Evolutionary conservation across 2,329 filamentous ascomycete genomes (phyloP).

Genomic region (Salinomyces thailandicus): DNA sequence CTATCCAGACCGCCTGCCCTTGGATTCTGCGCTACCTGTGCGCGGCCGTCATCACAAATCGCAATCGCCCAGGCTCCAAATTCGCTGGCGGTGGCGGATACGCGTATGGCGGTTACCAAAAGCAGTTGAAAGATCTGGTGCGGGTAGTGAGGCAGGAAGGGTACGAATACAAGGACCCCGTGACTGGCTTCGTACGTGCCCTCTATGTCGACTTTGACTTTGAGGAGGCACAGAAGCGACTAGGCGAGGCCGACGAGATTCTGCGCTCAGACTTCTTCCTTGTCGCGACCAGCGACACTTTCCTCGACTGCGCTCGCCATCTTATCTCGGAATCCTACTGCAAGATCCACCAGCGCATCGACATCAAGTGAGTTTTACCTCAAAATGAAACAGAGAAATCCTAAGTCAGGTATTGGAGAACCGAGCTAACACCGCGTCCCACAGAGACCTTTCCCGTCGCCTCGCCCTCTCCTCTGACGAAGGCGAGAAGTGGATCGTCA

Average conservation of each 20-base stretch:
- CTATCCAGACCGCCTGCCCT: conserved; percentile 93
- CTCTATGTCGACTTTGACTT: conserved; percentile 96
- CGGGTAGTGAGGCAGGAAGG: conserved; percentile 92
- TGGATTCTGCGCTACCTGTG: conserved; percentile 94
- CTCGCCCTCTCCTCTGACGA: conserved; percentile 87
- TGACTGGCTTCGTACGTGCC: conserved; percentile 93
- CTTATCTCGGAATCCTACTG: conserved; percentile 98
- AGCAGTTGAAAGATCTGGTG: conserved; percentile 95
- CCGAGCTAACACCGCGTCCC: no score
- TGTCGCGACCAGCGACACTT: conserved; percentile 68
- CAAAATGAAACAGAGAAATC: no score
- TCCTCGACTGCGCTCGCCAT: conserved; percentile 89
- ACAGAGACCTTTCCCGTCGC: conserved; percentile 74
- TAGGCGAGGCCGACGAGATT: conserved; percentile 80
- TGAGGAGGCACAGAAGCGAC: conserved; percentile 85
- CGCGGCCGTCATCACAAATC: conserved; percentile 89
- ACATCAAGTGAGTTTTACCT: conserved; percentile 60
- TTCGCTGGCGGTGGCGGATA: conserved; percentile 59
- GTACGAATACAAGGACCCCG: conserved; percentile 93
- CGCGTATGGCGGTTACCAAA: conserved; percentile 94
- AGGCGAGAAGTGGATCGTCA: conserved; percentile 99
- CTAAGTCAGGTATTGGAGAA: no score
- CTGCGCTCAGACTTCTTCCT: conserved; percentile 94
- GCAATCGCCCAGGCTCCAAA: conserved; percentile 62
- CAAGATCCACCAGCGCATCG: conserved; percentile 98